Conservation (phyloP, 2,329 filamentous ascomycete species). For the Phialophora verrucosa region DNA sequence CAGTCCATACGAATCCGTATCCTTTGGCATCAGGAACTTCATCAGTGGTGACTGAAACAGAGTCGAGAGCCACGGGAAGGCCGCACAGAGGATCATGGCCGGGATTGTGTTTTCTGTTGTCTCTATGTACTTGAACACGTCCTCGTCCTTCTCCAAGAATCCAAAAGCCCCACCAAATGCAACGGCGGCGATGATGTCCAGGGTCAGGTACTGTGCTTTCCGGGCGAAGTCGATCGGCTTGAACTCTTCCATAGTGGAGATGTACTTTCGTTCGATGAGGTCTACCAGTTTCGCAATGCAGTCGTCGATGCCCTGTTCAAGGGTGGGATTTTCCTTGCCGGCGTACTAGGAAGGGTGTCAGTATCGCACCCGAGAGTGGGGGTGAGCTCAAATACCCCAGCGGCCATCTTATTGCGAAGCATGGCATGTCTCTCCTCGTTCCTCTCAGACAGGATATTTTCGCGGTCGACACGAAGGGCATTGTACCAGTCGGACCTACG, state of each 20-base stretch:
- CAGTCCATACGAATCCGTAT: constrained; percentile 31
- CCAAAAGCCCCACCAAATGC: constrained; percentile 34
- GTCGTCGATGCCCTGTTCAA: constrained; percentile 32
- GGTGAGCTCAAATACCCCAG: constrained; percentile 23
- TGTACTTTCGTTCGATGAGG: constrained; percentile 26
- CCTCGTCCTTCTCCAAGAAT: constrained; percentile 31
- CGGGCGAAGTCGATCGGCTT: constrained; percentile 30
- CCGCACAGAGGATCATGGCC: constrained; percentile 31
- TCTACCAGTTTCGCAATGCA: constrained; percentile 20
- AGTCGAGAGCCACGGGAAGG: constrained; percentile 32
- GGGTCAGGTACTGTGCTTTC: constrained; percentile 31
- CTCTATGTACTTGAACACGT: constrained; percentile 29
- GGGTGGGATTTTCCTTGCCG: constrained; percentile 31
- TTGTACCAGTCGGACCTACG: constrained; percentile 30
- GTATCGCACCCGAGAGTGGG: constrained; percentile 59
- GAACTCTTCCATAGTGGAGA: constrained; percentile 17
- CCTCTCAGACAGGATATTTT: constrained; percentile 30
- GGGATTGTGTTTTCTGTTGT: constrained; percentile 27
- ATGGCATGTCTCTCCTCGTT: constrained; percentile 26
- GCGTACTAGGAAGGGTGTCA: constrained; percentile 25
- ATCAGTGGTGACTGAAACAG: constrained; percentile 29
- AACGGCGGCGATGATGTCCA: constrained; percentile 32
- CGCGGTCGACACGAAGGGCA: constrained; percentile 29
- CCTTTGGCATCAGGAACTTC: constrained; percentile 28
- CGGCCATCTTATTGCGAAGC: constrained; percentile 26